Percentiles rank a stretch among this genome's conserved stretches.
Conservation (phyloP, 2,329 filamentous ascomycete genomes). For the Cercospora sojina region DNA sequence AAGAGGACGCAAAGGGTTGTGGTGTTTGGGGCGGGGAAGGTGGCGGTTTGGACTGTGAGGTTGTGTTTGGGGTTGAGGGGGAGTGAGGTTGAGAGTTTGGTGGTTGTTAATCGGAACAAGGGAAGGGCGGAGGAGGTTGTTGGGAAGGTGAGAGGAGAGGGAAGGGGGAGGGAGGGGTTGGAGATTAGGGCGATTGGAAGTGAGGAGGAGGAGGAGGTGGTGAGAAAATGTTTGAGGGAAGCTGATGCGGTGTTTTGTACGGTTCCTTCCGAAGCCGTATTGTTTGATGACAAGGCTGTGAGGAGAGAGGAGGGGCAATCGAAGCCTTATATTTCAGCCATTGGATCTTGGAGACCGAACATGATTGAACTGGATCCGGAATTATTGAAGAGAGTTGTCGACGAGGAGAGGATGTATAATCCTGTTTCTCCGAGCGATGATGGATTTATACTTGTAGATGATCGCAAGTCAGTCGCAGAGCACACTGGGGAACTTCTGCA, state of each 20-base stretch:
- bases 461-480: conserved; percentile 44
- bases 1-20: conserved; percentile 39
- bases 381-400: conserved; percentile 37
- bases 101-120: conserved; percentile 31
- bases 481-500: conserved; percentile 50
- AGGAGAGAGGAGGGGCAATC: conserved; percentile 12
- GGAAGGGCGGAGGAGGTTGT: conserved; percentile 15
- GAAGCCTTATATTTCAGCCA: conserved; percentile 32
- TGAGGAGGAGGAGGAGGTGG: conserved; percentile 23
- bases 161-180: conserved; percentile 2
- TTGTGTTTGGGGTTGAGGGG: conserved; percentile 43
- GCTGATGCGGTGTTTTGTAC: conserved; percentile 53
- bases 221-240: conserved; percentile 31
- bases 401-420: conserved; percentile 5
- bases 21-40: conserved; percentile 52
- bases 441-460: conserved; percentile 32
- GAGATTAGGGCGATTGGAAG: neutral
- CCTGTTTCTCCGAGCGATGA: neutral
- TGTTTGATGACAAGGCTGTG: conserved; percentile 40
- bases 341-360: conserved; percentile 37
- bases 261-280: conserved; percentile 47
- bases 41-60: conserved; percentile 53
- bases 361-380: conserved; percentile 53
- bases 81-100: conserved; percentile 37
- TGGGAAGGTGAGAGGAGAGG: conserved; percentile 4